These are phyloP conservation scores for Amylocarpus encephaloides DNA, from an alignment of 2,329 filamentous ascomycete genomes.

Conservation along the genomic window DNA sequence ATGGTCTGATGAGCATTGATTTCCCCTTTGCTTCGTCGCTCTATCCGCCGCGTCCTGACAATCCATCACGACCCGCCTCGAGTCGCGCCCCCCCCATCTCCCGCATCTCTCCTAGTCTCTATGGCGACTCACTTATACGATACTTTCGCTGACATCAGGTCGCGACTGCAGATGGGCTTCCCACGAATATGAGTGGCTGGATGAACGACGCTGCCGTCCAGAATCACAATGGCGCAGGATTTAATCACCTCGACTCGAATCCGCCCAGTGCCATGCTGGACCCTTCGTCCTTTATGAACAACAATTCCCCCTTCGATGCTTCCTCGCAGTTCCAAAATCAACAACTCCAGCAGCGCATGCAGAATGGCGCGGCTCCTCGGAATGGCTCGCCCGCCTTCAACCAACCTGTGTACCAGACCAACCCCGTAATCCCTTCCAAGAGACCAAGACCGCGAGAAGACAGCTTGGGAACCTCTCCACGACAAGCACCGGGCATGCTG, in stretches of 20 bases:
- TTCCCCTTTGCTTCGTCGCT: constrained; percentile 13
- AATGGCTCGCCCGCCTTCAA: constrained; percentile 75
- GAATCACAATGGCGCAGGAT: constrained; percentile 65
- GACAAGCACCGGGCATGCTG: constrained; percentile 65
- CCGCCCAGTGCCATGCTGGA: constrained; percentile 55
- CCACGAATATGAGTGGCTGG: constrained; percentile 63
- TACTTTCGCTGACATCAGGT: constrained; percentile 27
- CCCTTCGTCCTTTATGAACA: constrained; percentile 57
- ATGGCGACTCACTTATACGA: constrained; percentile 18
- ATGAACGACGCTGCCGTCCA: constrained; percentile 63
- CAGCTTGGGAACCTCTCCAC: constrained; percentile 74
- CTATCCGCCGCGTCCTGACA: constrained; percentile 24
- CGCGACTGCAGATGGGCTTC: constrained; percentile 33
- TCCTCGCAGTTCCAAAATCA: constrained; percentile 41
- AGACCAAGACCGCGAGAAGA: constrained; percentile 76
- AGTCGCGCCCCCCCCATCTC: too few relatives aligned
- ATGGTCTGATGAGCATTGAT: constrained; percentile 19
- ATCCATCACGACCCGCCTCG: constrained; percentile 16
- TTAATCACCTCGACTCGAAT: constrained; percentile 58
- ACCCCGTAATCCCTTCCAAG: constrained; percentile 84
- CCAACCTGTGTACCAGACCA: constrained; percentile 75
- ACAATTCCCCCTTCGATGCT: constrained; percentile 53
- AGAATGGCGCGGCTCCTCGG: constrained; percentile 70
- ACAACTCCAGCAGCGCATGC: constrained; percentile 53
- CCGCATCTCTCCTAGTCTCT: constrained; percentile 15